These are phyloP conservation scores for Pseudozyma tsukubaensis DNA, from an alignment of 1,284 basidiomycete genomes.

Conservation along the genomic window DNA sequence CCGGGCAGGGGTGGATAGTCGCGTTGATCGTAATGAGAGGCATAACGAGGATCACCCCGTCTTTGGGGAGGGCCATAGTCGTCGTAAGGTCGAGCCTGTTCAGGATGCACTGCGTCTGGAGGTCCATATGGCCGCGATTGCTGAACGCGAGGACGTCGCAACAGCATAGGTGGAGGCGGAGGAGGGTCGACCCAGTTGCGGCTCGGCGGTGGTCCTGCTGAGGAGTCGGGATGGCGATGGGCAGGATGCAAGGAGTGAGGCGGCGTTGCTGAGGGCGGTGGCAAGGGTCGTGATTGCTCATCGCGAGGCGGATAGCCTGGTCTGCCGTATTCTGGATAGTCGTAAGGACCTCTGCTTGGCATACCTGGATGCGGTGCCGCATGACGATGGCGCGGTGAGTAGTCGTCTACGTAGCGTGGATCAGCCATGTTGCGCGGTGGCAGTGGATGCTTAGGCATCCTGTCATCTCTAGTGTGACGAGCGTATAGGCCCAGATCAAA, in stretches of 20 bases:
- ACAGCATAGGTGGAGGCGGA: conserved; percentile 7
- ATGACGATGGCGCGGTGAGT: conserved; percentile 13
- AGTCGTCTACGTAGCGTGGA: conserved; percentile 15
- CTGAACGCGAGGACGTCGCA: conserved; percentile 6
- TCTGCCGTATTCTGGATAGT: conserved; percentile 19
- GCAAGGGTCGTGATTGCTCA: conserved; percentile 14
- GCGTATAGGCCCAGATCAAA: conserved; percentile 19
- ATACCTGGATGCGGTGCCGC: conserved; percentile 10
- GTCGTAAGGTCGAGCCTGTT: conserved; percentile 11
- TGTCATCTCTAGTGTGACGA: conserved; percentile 14
- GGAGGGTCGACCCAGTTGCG: conserved; percentile 16
- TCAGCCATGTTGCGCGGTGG: conserved; percentile 14
- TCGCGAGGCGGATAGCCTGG: conserved; percentile 14
- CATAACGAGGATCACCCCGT: conserved; percentile 11
- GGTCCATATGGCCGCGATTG: conserved; percentile 17
- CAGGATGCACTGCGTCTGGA: conserved; percentile 8
- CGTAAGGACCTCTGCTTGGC: conserved; percentile 2
- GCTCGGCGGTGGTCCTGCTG: conserved; percentile 4
- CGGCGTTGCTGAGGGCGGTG: conserved; percentile 11
- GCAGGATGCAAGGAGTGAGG: not conserved
- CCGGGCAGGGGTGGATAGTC: not conserved
- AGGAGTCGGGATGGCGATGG: not conserved
- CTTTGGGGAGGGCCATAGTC: conserved; percentile 7
- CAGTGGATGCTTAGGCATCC: conserved; percentile 1
- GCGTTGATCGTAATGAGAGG: conserved; percentile 19